These are phyloP conservation scores for Curvularia eragrostidis DNA, from an alignment of 2,329 filamentous ascomycete genomes.

Conservation along the genomic window DNA sequence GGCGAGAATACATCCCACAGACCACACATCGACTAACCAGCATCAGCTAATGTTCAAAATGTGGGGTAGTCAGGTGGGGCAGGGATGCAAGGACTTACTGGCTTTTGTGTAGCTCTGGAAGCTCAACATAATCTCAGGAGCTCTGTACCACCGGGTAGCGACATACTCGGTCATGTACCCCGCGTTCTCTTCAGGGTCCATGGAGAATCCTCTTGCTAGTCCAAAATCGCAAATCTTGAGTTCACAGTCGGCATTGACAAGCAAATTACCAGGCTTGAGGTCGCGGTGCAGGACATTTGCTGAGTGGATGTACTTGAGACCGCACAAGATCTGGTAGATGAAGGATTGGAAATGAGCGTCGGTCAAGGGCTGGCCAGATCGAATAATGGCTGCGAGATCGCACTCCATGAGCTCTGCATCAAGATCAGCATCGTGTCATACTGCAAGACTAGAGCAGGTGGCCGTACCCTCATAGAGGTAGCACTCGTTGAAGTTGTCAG, in stretches of 20 bases:
- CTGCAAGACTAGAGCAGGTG: not conserved
- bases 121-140: conserved; percentile 98
- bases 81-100: conserved; percentile 56
- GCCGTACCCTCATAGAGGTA: conserved; percentile 91
- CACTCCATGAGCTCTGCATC: conserved; percentile 94
- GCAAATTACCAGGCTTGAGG: conserved; percentile 93
- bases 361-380: conserved; percentile 94
- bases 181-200: conserved; percentile 97
- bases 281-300: conserved; percentile 97
- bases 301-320: conserved; percentile 98
- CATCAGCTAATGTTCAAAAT: conserved; percentile 27
- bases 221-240: conserved; percentile 99
- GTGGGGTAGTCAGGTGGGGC: conserved; percentile 12
- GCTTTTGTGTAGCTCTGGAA: conserved; percentile 99
- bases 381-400: conserved; percentile 96
- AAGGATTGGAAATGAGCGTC: conserved; percentile 99
- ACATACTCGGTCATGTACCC: conserved; percentile 99
- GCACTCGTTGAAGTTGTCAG: conserved; percentile 98
- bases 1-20: conserved; percentile 95
- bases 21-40: conserved; percentile 91
- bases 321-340: conserved; percentile 99
- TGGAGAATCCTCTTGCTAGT: conserved; percentile 92
- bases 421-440: conserved; percentile 28
- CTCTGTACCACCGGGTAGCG: conserved; percentile 97
- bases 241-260: conserved; percentile 99